Evolutionary conservation across 441 rosid genomes (phyloP).

Genomic region (Gossypium lobatum): DNA sequence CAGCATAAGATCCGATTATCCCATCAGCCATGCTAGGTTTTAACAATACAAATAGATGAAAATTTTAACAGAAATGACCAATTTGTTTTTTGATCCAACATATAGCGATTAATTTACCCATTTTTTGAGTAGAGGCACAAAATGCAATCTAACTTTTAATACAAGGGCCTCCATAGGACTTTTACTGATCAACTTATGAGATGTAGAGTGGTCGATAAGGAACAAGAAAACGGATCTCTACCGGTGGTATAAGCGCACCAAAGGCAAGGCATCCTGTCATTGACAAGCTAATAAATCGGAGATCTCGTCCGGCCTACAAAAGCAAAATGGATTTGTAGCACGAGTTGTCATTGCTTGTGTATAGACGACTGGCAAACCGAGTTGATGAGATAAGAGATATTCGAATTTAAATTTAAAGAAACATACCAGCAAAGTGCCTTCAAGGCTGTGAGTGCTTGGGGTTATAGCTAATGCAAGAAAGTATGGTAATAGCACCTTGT

Average conservation of each 20-base stretch:
- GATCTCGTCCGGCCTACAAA: conserved; percentile 88
- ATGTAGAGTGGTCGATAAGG: neutral
- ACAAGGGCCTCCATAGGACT: too few relatives aligned
- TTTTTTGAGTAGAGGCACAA: too few relatives aligned
- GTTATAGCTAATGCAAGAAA: conserved; percentile 57
- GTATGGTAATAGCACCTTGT: conserved; percentile 64
- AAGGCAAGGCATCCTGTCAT: conserved; percentile 70
- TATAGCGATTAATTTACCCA: too few relatives aligned
- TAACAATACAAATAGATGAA: too few relatives aligned
- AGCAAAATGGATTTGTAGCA: conserved; percentile 4
- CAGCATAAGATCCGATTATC: too few relatives aligned
- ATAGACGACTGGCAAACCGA: neutral
- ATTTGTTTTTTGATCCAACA: too few relatives aligned
- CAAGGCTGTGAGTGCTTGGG: conserved; percentile 73
- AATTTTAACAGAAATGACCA: too few relatives aligned
- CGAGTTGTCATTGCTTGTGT: neutral
- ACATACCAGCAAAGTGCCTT: conserved; percentile 88
- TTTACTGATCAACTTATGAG: neutral
- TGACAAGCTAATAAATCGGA: conserved; percentile 64
- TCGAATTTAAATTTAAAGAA: neutral
- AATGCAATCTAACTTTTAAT: too few relatives aligned
- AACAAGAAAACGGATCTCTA: conserved; percentile 21
- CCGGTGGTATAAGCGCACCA: conserved; percentile 59
- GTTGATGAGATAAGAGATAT: neutral
- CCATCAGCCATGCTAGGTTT: too few relatives aligned